Evolutionary conservation across 768 basidiomycete species (phyloP), one percentile per base, ranked within the genome.

Genomic region (Xerocomellus dryophilus): DNA sequence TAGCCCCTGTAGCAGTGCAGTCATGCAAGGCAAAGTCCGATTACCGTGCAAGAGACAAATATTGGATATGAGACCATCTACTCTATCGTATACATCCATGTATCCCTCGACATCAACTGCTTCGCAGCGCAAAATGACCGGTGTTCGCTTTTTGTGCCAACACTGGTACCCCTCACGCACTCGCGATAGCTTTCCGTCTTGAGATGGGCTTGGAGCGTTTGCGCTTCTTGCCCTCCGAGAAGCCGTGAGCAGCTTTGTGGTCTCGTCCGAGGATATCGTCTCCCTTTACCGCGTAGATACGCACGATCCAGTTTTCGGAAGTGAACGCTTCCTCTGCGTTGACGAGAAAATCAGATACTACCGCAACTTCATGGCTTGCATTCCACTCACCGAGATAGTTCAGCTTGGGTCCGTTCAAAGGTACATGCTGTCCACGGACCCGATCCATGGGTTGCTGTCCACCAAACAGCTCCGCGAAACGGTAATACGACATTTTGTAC

Each of bases 401-500:
- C 34, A 98, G 76, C 35, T 84, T 87, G 34, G 92, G 90, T 15
- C 88, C 88, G 6, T 76, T 75, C 50, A 78, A 75, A 3, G 97
- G 95, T 51, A 98, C 72, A 4, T 80, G 71, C 69, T 98, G 95
- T 46, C 88, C 79, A n/a, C 97, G 82, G 3, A 98, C 97, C 49
- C 96, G 85, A 66, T 99, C 97, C 38, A 78, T 67, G 7, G 85
- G 84, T 48, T 83, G 83, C 15, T 78, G 77, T 18, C 82, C 83
- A 15, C 93, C 93, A 66, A 86, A 98, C 57, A 98, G 75, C 60
- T 97, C 93, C 47, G 82, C 74, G 76, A 95, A 98, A 84, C 94
- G 83, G 67, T 96, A 98, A 70, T 96, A 98, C 15, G 88, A 90
- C 93, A 98, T 93, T 78, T 98, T 98, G 76, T 98, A 98, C 96